These are phyloP conservation scores for Cenchrus americanus DNA, from an alignment of 176 grass and related monocot species.

Conservation along the genomic window DNA sequence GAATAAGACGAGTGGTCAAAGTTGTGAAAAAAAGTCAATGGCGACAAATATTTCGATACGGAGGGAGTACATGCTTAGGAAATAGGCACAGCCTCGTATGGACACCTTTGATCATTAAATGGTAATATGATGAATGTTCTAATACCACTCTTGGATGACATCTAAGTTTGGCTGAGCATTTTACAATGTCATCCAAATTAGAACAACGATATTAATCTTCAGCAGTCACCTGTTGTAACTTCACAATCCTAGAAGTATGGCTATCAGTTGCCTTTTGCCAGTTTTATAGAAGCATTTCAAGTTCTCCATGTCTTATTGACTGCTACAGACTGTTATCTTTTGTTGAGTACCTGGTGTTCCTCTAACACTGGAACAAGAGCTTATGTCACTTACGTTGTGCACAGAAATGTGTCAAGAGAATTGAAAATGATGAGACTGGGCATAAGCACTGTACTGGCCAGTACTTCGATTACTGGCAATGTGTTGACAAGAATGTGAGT, in stretches of 20 bases:
- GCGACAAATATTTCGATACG: too few species aligned
- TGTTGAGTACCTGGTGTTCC: slow-evolving; percentile 20
- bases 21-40: too few species aligned
- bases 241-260: slow-evolving; percentile 1
- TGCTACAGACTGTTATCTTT: slow-evolving; percentile 20
- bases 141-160: not conserved
- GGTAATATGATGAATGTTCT: not conserved
- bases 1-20: too few species aligned
- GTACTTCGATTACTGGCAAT: slow-evolving; percentile 93
- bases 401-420: slow-evolving; percentile 81
- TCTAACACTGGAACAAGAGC: slow-evolving; percentile 27
- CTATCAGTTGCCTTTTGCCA: not conserved
- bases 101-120: not conserved
- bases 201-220: not conserved
- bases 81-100: not conserved
- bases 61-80: not conserved
- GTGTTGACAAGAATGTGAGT: slow-evolving; percentile 88
- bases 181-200: not conserved
- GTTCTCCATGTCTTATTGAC: not conserved
- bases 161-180: not conserved
- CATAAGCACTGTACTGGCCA: slow-evolving; percentile 96
- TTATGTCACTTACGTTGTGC: slow-evolving; percentile 45
- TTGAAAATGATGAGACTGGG: slow-evolving; percentile 69
- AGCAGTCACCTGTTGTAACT: not conserved
- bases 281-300: slow-evolving; percentile 18